Conservation (phyloP, 345 rosid species). For the Moringa oleifera region DNA sequence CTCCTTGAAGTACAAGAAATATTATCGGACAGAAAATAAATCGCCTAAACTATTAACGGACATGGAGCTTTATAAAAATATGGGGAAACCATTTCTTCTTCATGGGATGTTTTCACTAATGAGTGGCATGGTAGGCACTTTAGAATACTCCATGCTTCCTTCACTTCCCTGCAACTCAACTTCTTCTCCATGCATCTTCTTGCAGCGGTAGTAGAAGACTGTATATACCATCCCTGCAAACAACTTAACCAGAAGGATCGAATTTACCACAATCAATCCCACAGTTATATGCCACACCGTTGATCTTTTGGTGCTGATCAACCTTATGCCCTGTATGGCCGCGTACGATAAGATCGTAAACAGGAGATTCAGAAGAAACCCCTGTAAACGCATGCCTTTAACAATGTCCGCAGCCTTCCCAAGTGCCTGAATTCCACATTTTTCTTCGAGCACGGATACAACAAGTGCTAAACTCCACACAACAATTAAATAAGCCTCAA, state of each 20-base stretch:
- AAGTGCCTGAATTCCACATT: slow-evolving; percentile 44
- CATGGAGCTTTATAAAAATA: too few species aligned
- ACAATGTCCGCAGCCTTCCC: slow-evolving; percentile 53
- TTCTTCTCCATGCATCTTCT: slow-evolving; percentile 37
- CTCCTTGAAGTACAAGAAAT: too few species aligned
- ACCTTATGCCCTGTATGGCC: slow-evolving; percentile 8
- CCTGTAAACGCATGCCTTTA: slow-evolving; percentile 38
- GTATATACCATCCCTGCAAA: slow-evolving; percentile 24
- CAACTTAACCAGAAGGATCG: slow-evolving; percentile 16
- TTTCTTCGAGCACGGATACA: slow-evolving; percentile 50
- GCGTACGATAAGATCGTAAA: slow-evolving; percentile 9
- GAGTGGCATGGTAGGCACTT: slow-evolving; percentile 20
- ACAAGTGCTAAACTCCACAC: slow-evolving; percentile 47
- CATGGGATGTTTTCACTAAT: slow-evolving; percentile 14
- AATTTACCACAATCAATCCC: slow-evolving; percentile 17
- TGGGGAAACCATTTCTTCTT: background rate
- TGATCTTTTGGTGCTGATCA: slow-evolving; percentile 6
- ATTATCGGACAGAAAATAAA: too few species aligned
- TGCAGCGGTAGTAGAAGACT: slow-evolving; percentile 32
- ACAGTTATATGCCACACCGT: background rate
- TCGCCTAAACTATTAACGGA: too few species aligned
- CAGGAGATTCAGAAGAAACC: slow-evolving; percentile 43
- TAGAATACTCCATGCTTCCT: slow-evolving; percentile 15
- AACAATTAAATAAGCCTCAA: slow-evolving; percentile 32
- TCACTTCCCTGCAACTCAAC: slow-evolving; percentile 16